A percentile compares a stretch with the other conserved stretches of the same genome.
Conservation (phyloP, 306 rosid species). For the Prosopis cineraria region DNA sequence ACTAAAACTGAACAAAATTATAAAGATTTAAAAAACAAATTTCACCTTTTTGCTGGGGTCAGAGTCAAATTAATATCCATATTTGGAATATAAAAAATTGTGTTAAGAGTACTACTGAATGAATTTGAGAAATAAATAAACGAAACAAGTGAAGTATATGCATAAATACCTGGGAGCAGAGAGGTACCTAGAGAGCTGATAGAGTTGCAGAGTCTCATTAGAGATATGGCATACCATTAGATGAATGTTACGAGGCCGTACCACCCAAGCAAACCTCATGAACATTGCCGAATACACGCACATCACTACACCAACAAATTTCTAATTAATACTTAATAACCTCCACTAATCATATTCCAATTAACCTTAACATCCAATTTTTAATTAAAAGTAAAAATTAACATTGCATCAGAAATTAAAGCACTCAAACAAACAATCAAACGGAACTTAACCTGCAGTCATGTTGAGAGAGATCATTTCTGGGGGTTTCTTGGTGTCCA, state of each 20-base stretch:
- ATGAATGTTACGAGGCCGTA: constrained; percentile 44
- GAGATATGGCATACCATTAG: constrained; percentile 43
- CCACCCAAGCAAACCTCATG: constrained; percentile 59
- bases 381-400: neutral
- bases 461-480: constrained; percentile 55
- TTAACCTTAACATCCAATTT: neutral
- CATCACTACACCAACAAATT: constrained; percentile 37
- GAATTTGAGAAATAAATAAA: too few species aligned
- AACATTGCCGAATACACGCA: constrained; percentile 45
- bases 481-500: constrained; percentile 65
- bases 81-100: too few species aligned
- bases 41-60: too few species aligned
- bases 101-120: too few species aligned
- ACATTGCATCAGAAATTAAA: neutral
- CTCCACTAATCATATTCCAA: neutral
- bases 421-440: neutral
- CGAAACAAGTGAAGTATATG: too few species aligned
- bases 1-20: too few species aligned
- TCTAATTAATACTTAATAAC: neutral
- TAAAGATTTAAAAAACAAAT: too few species aligned
- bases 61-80: too few species aligned
- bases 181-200: constrained; percentile 47
- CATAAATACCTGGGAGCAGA: constrained; percentile 35
- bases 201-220: constrained; percentile 48
- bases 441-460: constrained; percentile 52